Conservation (phyloP, 2,329 filamentous ascomycete genomes). For the Rutstroemia sp. region DNA sequence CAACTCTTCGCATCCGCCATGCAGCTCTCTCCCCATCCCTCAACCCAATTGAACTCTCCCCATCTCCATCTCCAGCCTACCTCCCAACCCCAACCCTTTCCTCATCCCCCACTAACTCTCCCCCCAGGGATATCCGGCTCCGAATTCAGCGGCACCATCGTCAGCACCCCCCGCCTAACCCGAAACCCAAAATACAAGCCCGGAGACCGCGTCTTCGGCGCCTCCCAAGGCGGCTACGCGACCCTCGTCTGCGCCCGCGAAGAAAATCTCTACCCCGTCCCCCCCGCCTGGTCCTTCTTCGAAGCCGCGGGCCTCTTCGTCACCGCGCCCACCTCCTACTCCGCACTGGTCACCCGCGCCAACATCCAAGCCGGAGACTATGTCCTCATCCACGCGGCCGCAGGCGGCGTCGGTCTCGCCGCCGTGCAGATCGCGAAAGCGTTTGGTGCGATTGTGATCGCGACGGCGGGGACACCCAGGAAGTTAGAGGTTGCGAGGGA, state of each 20-base stretch:
- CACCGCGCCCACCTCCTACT: slow-evolving; percentile 86
- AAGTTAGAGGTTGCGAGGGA: slow-evolving; percentile 73
- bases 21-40: background rate
- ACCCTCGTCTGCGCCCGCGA: slow-evolving; percentile 65
- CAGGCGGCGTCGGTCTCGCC: slow-evolving; percentile 83
- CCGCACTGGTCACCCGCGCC: slow-evolving; percentile 70
- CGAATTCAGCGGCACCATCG: slow-evolving; percentile 77
- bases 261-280: slow-evolving; percentile 62
- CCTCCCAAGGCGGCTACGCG: slow-evolving; percentile 78
- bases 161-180: slow-evolving; percentile 52
- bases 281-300: slow-evolving; percentile 71
- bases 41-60: background rate
- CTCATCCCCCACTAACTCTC: background rate
- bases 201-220: slow-evolving; percentile 82
- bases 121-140: slow-evolving; percentile 57
- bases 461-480: slow-evolving; percentile 72
- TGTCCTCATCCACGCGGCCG: slow-evolving; percentile 86
- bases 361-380: slow-evolving; percentile 72
- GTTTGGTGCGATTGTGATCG: slow-evolving; percentile 84
- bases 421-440: slow-evolving; percentile 94
- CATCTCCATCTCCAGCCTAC: background rate
- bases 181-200: slow-evolving; percentile 57
- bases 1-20: background rate
- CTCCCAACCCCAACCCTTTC: no score
- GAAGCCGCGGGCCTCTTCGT: slow-evolving; percentile 88